Percentiles rank a stretch among this genome's conserved stretches.
Conservation (phyloP, 345 rosid species). For the Xanthoceras sorbifolium region DNA sequence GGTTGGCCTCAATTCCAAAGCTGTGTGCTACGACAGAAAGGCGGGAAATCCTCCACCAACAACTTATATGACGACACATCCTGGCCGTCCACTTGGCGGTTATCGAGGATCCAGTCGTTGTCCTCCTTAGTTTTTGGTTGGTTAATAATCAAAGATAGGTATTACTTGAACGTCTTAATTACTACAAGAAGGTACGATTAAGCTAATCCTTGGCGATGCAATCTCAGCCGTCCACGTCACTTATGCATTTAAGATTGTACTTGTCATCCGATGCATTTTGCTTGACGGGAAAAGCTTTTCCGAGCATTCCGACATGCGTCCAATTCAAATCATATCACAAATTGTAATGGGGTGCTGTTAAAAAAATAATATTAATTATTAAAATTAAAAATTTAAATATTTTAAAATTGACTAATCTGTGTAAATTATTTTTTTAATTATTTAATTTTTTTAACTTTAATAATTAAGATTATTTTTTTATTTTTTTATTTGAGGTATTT, state of each 20-base stretch:
- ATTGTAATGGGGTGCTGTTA: too few relatives aligned
- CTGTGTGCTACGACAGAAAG: neutral
- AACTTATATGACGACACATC: neutral
- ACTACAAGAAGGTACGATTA: slow-evolving; percentile 8
- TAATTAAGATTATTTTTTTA: too few relatives aligned
- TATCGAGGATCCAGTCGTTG: neutral
- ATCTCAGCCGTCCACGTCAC: slow-evolving; percentile 24
- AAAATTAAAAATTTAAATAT: too few relatives aligned
- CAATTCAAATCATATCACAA: too few relatives aligned
- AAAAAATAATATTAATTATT: too few relatives aligned
- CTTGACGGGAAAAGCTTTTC: too few relatives aligned
- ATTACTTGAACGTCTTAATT: slow-evolving; percentile 26
- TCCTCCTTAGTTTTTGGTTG: neutral
- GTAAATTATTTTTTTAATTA: too few relatives aligned
- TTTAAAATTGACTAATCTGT: too few relatives aligned
- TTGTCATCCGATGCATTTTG: too few relatives aligned
- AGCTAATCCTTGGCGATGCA: neutral
- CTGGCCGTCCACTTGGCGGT: slow-evolving; percentile 7
- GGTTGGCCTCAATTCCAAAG: neutral
- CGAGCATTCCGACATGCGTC: too few relatives aligned
- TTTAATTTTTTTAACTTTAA: too few relatives aligned
- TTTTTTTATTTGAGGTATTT: too few relatives aligned
- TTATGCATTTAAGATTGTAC: neutral
- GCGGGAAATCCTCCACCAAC: slow-evolving; percentile 9
- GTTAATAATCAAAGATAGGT: neutral